phyloP scores from a whole-genome alignment of 2,329 filamentous ascomycete species.

The Colletotrichum sojae region DNA sequence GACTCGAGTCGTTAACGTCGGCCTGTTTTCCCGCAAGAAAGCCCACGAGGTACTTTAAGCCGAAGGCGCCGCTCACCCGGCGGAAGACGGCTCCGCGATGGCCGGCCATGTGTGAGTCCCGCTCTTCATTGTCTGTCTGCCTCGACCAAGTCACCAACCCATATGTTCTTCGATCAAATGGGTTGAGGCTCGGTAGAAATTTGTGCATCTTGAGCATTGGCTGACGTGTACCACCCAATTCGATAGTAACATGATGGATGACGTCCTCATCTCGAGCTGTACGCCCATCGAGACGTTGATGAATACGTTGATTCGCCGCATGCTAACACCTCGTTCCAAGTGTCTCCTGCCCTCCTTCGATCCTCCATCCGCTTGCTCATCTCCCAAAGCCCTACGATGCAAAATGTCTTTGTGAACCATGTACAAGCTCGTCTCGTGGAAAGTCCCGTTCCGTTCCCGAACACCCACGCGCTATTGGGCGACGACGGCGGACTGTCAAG shows the following conservation, averaged over 20 bases:
- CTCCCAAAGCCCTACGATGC: constrained; percentile 48
- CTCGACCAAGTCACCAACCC: too few species aligned
- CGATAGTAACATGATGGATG: constrained; percentile 57
- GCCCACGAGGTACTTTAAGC: too few species aligned
- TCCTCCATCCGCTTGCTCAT: constrained; percentile 52
- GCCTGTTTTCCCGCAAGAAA: neutral
- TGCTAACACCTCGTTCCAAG: constrained; percentile 34
- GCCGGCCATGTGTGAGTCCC: too few species aligned
- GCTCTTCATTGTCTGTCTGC: too few species aligned
- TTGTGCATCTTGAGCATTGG: neutral
- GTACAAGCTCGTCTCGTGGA: constrained; percentile 48
- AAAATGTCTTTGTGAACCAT: constrained; percentile 52
- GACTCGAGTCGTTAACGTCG: constrained; percentile 2
- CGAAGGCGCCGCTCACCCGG: too few species aligned
- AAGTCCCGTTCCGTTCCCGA: constrained; percentile 42
- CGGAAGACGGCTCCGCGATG: too few species aligned
- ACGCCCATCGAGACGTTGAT: constrained; percentile 22
- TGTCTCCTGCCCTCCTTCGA: constrained; percentile 50
- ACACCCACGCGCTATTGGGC: constrained; percentile 46
- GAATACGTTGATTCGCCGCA: neutral
- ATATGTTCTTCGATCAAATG: too few species aligned
- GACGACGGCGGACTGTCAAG: constrained; percentile 42
- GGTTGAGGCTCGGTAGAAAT: neutral
- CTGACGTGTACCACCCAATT: too few species aligned
- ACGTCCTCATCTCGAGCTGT: constrained; percentile 56